phyloP scores from a whole-genome alignment of 2,329 filamentous ascomycete species.

The Ascosphaera aggregata region DNA sequence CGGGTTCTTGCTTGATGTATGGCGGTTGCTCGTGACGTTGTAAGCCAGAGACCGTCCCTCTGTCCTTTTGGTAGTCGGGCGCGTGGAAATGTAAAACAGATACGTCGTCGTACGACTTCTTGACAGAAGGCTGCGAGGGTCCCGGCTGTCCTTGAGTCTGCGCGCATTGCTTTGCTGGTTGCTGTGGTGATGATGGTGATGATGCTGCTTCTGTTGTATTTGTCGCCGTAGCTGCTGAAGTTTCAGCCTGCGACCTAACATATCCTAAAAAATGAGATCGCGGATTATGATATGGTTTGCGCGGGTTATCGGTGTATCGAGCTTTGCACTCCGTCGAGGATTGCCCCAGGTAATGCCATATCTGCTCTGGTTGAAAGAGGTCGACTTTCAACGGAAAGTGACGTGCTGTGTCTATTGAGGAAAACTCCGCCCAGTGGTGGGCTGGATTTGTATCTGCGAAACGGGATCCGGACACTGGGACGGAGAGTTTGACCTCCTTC shows the following conservation, averaged over 20 bases:
- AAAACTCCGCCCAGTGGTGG: constrained; percentile 60
- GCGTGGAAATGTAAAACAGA: too few relatives aligned
- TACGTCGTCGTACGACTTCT: too few relatives aligned
- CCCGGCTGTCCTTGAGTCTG: too few relatives aligned
- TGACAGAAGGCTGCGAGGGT: constrained; percentile 1
- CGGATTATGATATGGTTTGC: constrained; percentile 23
- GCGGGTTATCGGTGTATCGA: constrained; percentile 66
- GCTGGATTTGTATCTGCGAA: constrained; percentile 35
- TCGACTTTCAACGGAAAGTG: constrained; percentile 48
- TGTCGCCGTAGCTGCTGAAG: constrained; percentile 6
- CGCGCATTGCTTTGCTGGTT: constrained; percentile 1
- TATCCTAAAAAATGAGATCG: constrained; percentile 26
- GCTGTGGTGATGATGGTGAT: neutral
- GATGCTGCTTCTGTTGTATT: neutral
- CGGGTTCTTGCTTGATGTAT: too few relatives aligned
- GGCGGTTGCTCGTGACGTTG: too few relatives aligned
- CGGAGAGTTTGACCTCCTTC: constrained; percentile 34
- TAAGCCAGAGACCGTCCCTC: too few relatives aligned
- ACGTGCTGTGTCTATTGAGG: constrained; percentile 31
- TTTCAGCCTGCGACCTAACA: constrained; percentile 13
- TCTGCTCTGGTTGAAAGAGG: constrained; percentile 43
- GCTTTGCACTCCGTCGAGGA: constrained; percentile 75
- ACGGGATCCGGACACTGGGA: constrained; percentile 39
- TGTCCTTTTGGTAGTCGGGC: too few relatives aligned
- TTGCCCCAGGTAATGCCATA: constrained; percentile 77